Evolutionary conservation across 2,329 filamentous ascomycete species (phyloP), one percentile per base, ranked within the genome.

Genomic region (Claviceps humidiphila): DNA sequence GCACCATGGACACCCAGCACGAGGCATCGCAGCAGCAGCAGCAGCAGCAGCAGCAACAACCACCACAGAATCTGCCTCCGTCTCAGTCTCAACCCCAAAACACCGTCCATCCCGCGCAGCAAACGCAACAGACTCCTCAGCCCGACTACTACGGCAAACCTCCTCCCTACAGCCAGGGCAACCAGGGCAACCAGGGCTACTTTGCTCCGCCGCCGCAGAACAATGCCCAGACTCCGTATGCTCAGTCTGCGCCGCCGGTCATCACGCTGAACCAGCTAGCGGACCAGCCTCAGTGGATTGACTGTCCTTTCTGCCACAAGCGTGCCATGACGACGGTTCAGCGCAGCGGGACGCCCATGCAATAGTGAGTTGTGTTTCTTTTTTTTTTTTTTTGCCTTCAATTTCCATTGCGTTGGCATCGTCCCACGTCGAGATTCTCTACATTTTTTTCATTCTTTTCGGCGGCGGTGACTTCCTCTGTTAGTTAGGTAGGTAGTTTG

Each of bases 291-390:
- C 56, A 64, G 47, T 61, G 56, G 55, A 63, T 64, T 42, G 62
- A 66, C 50, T 66, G 63, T 45, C 63, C 62, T 1, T 65, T 63
- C 49, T 66, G 63, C 55, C 54, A 60, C 6, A 56, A 48, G 8
- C 55, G 61, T 38, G 58, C 61, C 4, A 53, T 53, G 54, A 63
- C 60, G 2, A 50, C 51, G 24, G 47, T 63, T 16, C 41, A 49
- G 13, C 59, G 56, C 11, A 57, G 61, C 13, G 63, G 63, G 13
- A 59, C 55, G 1, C 39, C 52, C 3, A 63, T 62, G 62, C 61
- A 64, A 49, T 51, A 59, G 62, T 63, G 51, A 54, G 57, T 5
- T 5, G 8, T 4, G 30, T 9, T 30, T 30, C 2, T 9, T 11
- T 11, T 30, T 4, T 11, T 8, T 9, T 34, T 11, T 11, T 34